Evolutionary conservation across 2,329 filamentous ascomycete species (phyloP).

Genomic region (Colletotrichum cuscutae): DNA sequence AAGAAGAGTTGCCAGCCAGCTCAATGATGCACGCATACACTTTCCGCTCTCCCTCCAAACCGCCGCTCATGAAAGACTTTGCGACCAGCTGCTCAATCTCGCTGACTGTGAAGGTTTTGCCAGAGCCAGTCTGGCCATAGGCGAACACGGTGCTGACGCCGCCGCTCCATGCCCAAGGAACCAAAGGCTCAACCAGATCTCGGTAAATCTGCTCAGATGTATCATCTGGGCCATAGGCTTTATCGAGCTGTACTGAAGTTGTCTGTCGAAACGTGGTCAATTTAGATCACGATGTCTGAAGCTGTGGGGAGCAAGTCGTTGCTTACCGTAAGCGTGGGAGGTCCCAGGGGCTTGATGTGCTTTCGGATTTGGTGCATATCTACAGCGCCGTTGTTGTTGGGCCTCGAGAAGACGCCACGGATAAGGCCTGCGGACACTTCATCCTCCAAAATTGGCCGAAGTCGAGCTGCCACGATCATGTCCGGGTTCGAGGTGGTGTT

Average conservation of each 20-base stretch:
- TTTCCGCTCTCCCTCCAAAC: conserved; percentile 40
- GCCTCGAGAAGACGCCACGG: conserved; percentile 40
- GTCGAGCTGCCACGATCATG: conserved; percentile 49
- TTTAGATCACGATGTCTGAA: neutral
- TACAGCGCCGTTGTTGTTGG: conserved; percentile 37
- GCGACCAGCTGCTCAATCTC: conserved; percentile 53
- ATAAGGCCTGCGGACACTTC: conserved; percentile 45
- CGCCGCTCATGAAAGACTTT: conserved; percentile 44
- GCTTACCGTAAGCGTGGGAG: conserved; percentile 45
- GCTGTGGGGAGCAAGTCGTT: neutral
- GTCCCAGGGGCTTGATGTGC: conserved; percentile 41
- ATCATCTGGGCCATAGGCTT: conserved; percentile 46
- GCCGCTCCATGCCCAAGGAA: conserved; percentile 57
- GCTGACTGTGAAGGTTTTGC: conserved; percentile 58
- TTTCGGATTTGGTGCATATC: conserved; percentile 51
- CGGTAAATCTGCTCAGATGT: conserved; percentile 54
- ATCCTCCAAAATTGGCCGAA: conserved; percentile 49
- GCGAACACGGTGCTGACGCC: conserved; percentile 60
- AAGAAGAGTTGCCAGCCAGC: conserved; percentile 49
- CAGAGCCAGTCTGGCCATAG: conserved; percentile 61
- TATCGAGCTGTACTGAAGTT: conserved; percentile 47
- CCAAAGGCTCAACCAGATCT: conserved; percentile 50
- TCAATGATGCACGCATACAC: conserved; percentile 51
- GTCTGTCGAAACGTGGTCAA: conserved; percentile 39
- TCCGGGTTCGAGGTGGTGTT: conserved; percentile 34